A percentile compares a stretch with the other conserved stretches of the same genome.
These are phyloP conservation scores for Gentiana straminea DNA, from an alignment of 257 asterid genomes.

Conservation along the genomic window DNA sequence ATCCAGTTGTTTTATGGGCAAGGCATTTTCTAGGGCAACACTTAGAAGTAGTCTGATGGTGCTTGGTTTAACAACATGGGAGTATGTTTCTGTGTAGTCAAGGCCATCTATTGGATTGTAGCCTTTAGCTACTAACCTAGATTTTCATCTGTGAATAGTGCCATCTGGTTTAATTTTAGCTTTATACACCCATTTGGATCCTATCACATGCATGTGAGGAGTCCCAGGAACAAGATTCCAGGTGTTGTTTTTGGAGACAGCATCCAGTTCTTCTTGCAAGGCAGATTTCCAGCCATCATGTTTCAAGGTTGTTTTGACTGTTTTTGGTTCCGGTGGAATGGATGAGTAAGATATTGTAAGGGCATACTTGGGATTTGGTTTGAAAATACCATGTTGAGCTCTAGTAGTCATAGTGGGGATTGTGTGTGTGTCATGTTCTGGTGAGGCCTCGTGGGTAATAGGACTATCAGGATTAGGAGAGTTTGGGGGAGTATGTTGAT, in stretches of 20 bases:
- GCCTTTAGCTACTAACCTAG: neutral
- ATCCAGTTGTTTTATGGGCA: neutral
- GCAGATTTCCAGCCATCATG: neutral
- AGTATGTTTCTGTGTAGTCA: slow-evolving; percentile 4
- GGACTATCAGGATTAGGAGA: no score
- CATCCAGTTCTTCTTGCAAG: neutral
- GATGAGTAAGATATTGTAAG: neutral
- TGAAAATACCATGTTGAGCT: neutral
- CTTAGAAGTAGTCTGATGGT: neutral
- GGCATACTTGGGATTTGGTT: neutral
- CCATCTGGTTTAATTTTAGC: neutral
- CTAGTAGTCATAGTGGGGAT: neutral
- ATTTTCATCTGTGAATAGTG: neutral
- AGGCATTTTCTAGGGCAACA: neutral
- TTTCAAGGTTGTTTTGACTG: neutral
- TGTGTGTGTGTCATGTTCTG: no score
- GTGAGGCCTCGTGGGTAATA: no score
- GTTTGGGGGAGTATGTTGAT: no score
- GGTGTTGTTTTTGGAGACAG: neutral
- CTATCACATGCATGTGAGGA: neutral
- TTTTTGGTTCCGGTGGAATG: neutral
- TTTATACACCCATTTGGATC: neutral
- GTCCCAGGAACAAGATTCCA: neutral
- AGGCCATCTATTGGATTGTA: slow-evolving; percentile 4
- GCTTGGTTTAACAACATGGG: neutral